Evolutionary conservation across 2,329 filamentous ascomycete genomes (phyloP).

Genomic region (Neurospora sp.): DNA sequence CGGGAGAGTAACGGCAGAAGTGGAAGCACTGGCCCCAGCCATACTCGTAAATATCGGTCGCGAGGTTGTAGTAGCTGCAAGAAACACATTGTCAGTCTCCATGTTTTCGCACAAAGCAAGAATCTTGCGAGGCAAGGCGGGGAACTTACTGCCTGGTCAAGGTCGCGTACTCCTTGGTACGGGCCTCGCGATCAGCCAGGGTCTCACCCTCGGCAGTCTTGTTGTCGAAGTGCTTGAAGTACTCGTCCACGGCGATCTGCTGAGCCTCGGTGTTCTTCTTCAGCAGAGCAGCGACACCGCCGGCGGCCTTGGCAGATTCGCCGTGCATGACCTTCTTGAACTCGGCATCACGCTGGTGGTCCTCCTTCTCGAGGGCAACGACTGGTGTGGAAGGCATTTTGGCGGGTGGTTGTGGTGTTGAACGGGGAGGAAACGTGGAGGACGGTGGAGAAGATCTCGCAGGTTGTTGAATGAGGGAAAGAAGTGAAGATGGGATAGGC

Average conservation of each 20-base stretch:
- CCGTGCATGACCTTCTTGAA: slow-evolving; percentile 88
- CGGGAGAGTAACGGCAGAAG: slow-evolving; percentile 85
- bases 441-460: not conserved
- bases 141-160: slow-evolving; percentile 77
- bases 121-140: not conserved
- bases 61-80: slow-evolving; percentile 83
- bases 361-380: slow-evolving; percentile 60
- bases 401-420: slow-evolving; percentile 4
- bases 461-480: not conserved
- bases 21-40: slow-evolving; percentile 96
- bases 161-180: slow-evolving; percentile 82
- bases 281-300: slow-evolving; percentile 75
- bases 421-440: not conserved
- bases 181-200: slow-evolving; percentile 64
- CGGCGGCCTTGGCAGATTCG: slow-evolving; percentile 54
- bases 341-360: slow-evolving; percentile 75
- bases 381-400: slow-evolving; percentile 13
- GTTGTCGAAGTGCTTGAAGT: slow-evolving; percentile 83
- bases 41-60: slow-evolving; percentile 94
- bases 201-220: slow-evolving; percentile 69
- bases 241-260: slow-evolving; percentile 62
- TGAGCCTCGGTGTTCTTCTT: slow-evolving; percentile 56
- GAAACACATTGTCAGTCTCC: slow-evolving; percentile 12
- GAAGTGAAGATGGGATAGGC: not conserved
- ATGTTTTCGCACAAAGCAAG: not conserved